Evolutionary conservation across 164 flowering plant species (phyloP).

Genomic region (Macadamia tetraphylla): DNA sequence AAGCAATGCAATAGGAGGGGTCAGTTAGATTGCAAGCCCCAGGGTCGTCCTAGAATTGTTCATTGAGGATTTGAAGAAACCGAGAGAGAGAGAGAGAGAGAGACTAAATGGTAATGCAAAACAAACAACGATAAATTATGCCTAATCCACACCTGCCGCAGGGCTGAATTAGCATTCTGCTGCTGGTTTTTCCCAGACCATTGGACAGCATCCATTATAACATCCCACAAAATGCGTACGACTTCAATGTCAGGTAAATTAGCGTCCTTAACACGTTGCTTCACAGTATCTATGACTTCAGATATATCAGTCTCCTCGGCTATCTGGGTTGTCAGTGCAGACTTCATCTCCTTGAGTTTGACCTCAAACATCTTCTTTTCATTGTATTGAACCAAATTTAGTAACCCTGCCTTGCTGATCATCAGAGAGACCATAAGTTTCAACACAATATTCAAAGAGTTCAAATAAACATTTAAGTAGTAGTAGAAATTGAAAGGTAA

Average conservation of each 20-base stretch:
- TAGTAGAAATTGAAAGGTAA: background rate
- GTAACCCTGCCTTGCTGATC: conserved; percentile 73
- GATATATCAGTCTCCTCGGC: conserved; percentile 78
- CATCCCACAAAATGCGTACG: conserved; percentile 90
- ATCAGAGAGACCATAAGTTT: background rate
- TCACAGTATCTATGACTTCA: conserved; percentile 82
- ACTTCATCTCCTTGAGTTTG: conserved; percentile 88
- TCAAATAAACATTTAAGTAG: background rate
- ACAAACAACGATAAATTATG: background rate
- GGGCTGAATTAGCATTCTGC: conserved; percentile 92
- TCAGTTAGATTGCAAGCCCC: too few relatives aligned
- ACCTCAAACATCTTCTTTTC: conserved; percentile 95
- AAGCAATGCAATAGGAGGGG: too few relatives aligned
- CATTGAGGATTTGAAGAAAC: too few relatives aligned
- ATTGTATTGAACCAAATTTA: conserved; percentile 73
- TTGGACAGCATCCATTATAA: conserved; percentile 95
- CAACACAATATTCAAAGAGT: background rate
- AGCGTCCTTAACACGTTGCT: conserved; percentile 85
- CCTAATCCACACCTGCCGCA: conserved; percentile 60
- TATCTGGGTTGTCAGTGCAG: conserved; percentile 78
- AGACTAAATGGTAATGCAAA: too few relatives aligned
- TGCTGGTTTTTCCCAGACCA: conserved; percentile 99
- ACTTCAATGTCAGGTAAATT: conserved; percentile 85
- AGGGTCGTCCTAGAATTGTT: too few relatives aligned
- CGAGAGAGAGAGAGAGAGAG: too few relatives aligned